A percentile compares a stretch with the other conserved stretches of the same genome.
Conservation (phyloP, 192 early-diverging fungal genomes). For the Oehlia diaphana region DNA sequence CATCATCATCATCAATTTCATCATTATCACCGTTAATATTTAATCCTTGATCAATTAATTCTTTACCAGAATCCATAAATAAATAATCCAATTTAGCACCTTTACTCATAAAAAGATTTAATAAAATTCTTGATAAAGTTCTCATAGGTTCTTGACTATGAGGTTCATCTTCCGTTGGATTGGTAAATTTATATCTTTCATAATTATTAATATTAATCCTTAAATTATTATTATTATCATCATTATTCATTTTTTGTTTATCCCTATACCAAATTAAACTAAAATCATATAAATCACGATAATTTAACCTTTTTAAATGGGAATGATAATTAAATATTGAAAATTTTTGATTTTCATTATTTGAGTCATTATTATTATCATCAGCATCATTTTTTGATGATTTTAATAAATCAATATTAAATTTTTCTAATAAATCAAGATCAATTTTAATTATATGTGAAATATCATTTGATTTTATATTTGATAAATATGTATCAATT, state of each 20-base stretch:
- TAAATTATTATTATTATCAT: background rate
- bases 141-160: background rate
- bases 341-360: too few species aligned
- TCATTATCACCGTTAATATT: background rate
- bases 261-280: background rate
- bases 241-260: background rate
- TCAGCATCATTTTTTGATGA: background rate
- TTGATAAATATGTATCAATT: background rate
- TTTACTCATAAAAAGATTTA: slow-evolving; percentile 2
- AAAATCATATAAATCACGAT: slow-evolving; percentile 17
- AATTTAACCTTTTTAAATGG: slow-evolving; percentile 9
- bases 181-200: background rate
- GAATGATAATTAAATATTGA: slow-evolving; percentile 18
- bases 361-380: too few species aligned
- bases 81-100: slow-evolving; percentile 12
- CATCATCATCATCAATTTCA: background rate
- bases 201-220: background rate
- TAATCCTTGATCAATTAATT: background rate
- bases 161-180: background rate
- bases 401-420: background rate
- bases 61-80: background rate
- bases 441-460: background rate
- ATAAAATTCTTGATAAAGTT: slow-evolving; percentile 14
- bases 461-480: background rate
- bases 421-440: background rate